Percentiles rank a stretch among this genome's conserved stretches.
These are phyloP conservation scores for Coemansia sp. DNA, from an alignment of 192 early-diverging fungal genomes.

Conservation along the genomic window DNA sequence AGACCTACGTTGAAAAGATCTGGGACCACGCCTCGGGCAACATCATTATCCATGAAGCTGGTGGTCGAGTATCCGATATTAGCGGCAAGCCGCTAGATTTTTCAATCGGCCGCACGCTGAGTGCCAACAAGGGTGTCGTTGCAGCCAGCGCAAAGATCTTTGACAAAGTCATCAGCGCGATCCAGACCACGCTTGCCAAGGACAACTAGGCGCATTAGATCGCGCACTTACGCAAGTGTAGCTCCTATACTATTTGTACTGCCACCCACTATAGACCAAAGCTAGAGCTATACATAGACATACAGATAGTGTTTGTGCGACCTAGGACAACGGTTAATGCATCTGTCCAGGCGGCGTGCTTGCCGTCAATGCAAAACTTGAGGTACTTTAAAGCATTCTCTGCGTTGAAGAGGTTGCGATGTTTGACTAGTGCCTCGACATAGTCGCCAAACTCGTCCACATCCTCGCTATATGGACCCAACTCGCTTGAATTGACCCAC, in stretches of 20 bases:
- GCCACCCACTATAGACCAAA: slow-evolving; percentile 2
- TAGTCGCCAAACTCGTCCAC: slow-evolving; percentile 31
- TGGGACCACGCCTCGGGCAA: slow-evolving; percentile 98
- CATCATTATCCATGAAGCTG: slow-evolving; percentile 88
- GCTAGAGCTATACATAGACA: slow-evolving; percentile 26
- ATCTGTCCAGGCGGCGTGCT: slow-evolving; percentile 8
- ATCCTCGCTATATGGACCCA: slow-evolving; percentile 29
- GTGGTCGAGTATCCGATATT: slow-evolving; percentile 84
- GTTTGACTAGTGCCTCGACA: slow-evolving; percentile 25
- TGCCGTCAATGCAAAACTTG: slow-evolving; percentile 3
- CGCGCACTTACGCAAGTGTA: neutral
- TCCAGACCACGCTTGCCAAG: slow-evolving; percentile 53
- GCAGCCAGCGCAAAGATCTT: slow-evolving; percentile 76
- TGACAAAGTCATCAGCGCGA: slow-evolving; percentile 72
- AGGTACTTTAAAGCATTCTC: slow-evolving; percentile 13
- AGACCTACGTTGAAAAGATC: slow-evolving; percentile 93
- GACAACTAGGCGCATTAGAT: slow-evolving; percentile 2
- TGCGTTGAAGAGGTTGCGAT: slow-evolving; percentile 18
- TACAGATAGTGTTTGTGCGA: slow-evolving; percentile 18
- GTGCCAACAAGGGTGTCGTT: slow-evolving; percentile 85
- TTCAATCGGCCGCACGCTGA: slow-evolving; percentile 78
- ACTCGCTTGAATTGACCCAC: slow-evolving; percentile 19
- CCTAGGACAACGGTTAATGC: slow-evolving; percentile 6
- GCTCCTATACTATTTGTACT: neutral
- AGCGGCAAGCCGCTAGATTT: slow-evolving; percentile 86